phyloP scores from a whole-genome alignment of 768 basidiomycete species.

The Galerina sulciceps region DNA sequence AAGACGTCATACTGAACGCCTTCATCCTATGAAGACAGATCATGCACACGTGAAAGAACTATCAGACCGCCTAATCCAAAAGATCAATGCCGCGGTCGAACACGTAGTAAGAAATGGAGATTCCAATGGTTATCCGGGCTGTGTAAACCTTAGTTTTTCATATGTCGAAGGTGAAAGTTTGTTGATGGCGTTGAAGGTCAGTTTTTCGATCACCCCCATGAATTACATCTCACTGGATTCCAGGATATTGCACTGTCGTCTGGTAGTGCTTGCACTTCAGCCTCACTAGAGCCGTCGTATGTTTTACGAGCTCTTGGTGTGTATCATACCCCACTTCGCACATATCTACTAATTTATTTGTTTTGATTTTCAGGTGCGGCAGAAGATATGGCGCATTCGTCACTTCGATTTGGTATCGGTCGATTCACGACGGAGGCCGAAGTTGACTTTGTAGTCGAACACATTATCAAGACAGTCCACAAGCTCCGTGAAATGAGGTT shows the following conservation, averaged over 20 bases:
- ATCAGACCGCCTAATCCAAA: constrained; percentile 78
- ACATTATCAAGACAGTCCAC: constrained; percentile 87
- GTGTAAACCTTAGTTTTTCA: constrained; percentile 93
- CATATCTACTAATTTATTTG: background rate
- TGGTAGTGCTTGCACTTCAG: constrained; percentile 97
- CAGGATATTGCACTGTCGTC: constrained; percentile 97
- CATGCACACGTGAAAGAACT: constrained; percentile 73
- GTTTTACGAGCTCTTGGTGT: constrained; percentile 92
- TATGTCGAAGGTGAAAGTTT: constrained; percentile 98
- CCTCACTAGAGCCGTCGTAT: constrained; percentile 97
- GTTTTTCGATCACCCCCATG: background rate
- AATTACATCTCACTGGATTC: constrained; percentile 2
- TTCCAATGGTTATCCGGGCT: constrained; percentile 89
- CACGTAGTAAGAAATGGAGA: constrained; percentile 96
- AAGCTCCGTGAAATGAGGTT: constrained; percentile 93
- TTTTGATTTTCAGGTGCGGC: constrained; percentile 69
- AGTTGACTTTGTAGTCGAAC: constrained; percentile 89
- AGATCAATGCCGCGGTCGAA: constrained; percentile 84
- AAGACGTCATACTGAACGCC: background rate
- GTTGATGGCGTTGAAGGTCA: constrained; percentile 93
- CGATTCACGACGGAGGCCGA: constrained; percentile 98
- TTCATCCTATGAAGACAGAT: constrained; percentile 62
- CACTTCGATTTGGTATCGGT: constrained; percentile 95
- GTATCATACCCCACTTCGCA: constrained; percentile 13
- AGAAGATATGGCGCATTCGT: constrained; percentile 99